A percentile compares a stretch with the other conserved stretches of the same genome.
Conservation (phyloP, 2,329 filamentous ascomycete species). For the Talaromyces albobiverticillius region DNA sequence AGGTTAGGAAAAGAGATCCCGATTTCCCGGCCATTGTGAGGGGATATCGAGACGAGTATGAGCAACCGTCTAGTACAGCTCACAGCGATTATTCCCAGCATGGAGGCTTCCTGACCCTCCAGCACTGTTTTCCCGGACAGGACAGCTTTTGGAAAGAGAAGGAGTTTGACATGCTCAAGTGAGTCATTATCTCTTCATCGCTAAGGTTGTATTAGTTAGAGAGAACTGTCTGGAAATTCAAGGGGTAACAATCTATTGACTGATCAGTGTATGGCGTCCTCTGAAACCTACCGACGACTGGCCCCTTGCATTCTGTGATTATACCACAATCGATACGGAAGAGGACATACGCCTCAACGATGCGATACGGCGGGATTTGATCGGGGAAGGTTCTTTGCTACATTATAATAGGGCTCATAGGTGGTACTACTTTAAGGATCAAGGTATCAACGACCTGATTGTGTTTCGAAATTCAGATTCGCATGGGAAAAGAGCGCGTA, state of each 20-base stretch:
- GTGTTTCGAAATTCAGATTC: slow-evolving; percentile 5
- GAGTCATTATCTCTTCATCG: neutral
- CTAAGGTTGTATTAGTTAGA: no score
- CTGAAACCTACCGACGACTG: slow-evolving; percentile 2
- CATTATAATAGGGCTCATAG: neutral
- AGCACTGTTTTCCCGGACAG: slow-evolving; percentile 5
- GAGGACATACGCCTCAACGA: slow-evolving; percentile 2
- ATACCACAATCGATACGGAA: neutral
- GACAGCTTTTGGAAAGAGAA: slow-evolving; percentile 4
- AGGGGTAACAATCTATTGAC: no score
- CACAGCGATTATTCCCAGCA: slow-evolving; percentile 5
- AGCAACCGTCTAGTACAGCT: slow-evolving; percentile 3
- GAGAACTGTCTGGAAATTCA: no score
- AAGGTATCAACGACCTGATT: neutral
- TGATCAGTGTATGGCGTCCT: slow-evolving; percentile 8
- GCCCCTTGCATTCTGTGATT: slow-evolving; percentile 7
- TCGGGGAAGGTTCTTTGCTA: neutral
- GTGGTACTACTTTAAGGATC: slow-evolving; percentile 2
- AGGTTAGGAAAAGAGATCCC: slow-evolving; percentile 8
- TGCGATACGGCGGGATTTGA: neutral
- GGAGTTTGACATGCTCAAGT: slow-evolving; percentile 9
- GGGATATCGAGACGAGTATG: slow-evolving; percentile 2
- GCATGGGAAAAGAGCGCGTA: no score
- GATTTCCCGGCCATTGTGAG: slow-evolving; percentile 4
- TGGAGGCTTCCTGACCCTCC: neutral